Percentiles rank a stretch among this genome's conserved stretches.
Evolutionary conservation across 371 early-diverging fungal species (phyloP).

Genomic region (Fennellomyces sp.): DNA sequence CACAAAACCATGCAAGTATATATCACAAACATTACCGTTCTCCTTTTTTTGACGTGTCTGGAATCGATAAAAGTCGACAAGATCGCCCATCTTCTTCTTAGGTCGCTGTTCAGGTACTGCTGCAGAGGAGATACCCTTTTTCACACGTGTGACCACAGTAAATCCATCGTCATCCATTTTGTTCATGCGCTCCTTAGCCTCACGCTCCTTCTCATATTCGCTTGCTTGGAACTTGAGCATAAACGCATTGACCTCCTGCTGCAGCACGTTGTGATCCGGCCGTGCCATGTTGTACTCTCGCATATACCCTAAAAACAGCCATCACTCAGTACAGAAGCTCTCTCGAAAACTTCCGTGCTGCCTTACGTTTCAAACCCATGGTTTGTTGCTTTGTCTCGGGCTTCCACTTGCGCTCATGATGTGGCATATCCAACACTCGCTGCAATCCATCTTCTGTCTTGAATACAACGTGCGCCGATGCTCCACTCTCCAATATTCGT

Average conservation of each 20-base stretch:
- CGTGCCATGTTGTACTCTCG: constrained; percentile 53
- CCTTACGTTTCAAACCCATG: constrained; percentile 58
- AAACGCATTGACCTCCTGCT: constrained; percentile 68
- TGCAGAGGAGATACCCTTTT: constrained; percentile 54
- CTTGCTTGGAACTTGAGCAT: constrained; percentile 84
- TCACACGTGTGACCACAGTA: constrained; percentile 77
- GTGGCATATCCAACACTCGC: constrained; percentile 64
- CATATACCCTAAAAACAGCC: constrained; percentile 32
- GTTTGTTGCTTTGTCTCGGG: constrained; percentile 50
- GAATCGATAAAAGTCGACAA: constrained; percentile 92
- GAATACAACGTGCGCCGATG: constrained; percentile 82
- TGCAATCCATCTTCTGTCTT: constrained; percentile 63
- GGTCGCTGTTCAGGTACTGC: constrained; percentile 50
- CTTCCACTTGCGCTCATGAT: constrained; percentile 65
- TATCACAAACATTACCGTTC: constrained; percentile 61
- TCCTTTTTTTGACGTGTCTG: constrained; percentile 90
- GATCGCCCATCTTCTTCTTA: constrained; percentile 71
- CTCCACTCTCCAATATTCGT: constrained; percentile 54
- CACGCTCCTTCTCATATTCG: constrained; percentile 73
- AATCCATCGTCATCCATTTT: constrained; percentile 96
- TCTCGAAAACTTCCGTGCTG: background rate
- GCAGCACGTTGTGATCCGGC: constrained; percentile 60
- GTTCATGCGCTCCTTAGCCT: constrained; percentile 64
- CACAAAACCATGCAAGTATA: background rate
- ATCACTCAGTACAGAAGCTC: background rate